A percentile compares a stretch with the other conserved stretches of the same genome.
Conservation (phyloP, 1,284 basidiomycete species). For the Fistulina hepatica region DNA sequence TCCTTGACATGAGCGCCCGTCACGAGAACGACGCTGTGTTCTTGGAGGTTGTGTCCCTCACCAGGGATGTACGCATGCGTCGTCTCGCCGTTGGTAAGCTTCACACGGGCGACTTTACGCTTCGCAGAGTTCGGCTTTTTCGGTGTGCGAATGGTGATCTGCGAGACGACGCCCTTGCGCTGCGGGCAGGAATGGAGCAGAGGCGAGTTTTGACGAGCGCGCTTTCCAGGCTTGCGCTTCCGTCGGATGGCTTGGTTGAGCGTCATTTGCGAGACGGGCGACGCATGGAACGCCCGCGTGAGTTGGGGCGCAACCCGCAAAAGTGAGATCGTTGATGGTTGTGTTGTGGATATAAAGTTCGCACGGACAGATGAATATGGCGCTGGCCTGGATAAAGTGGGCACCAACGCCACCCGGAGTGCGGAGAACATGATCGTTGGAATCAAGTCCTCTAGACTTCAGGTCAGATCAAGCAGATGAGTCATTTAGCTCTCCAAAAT, state of each 20-base stretch:
- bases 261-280: conserved; percentile 49
- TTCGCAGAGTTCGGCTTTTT: conserved; percentile 99
- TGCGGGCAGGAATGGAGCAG: conserved; percentile 72
- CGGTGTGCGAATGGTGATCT: conserved; percentile 79
- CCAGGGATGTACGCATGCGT: conserved; percentile 94
- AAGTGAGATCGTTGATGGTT: conserved; percentile 14
- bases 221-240: conserved; percentile 41
- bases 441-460: background rate
- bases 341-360: conserved; percentile 7
- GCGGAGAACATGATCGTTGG: conserved; percentile 33
- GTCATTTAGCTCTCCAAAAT: background rate
- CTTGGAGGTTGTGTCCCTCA: conserved; percentile 97
- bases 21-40: conserved; percentile 92
- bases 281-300: conserved; percentile 54
- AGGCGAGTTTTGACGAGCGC: conserved; percentile 56
- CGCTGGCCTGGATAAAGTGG: background rate
- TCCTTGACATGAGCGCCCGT: conserved; percentile 95
- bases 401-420: conserved; percentile 17
- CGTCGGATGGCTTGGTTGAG: conserved; percentile 75
- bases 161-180: conserved; percentile 82
- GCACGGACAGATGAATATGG: conserved; percentile 1
- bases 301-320: conserved; percentile 7
- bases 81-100: conserved; percentile 83
- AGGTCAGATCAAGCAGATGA: background rate
- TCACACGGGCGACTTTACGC: conserved; percentile 92